Percentiles rank a stretch among this genome's conserved stretches.
phyloP scores from a whole-genome alignment of 2,329 filamentous ascomycete genomes.

The Fusarium torulosum region DNA sequence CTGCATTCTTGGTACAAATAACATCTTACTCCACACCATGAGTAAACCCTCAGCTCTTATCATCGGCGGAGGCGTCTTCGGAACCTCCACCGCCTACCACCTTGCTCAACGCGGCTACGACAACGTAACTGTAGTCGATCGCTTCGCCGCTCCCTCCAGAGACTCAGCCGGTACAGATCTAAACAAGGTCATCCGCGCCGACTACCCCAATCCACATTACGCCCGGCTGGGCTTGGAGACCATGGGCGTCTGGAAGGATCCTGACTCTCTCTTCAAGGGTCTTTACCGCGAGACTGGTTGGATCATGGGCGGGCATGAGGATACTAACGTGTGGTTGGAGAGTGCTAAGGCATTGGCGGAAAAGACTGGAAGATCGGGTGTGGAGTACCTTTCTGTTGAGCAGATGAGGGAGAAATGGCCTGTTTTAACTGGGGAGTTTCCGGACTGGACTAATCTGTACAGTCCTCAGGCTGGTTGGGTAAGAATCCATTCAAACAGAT shows the following conservation, averaged over 20 bases:
- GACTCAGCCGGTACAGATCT: constrained; percentile 69
- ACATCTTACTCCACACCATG: constrained; percentile 38
- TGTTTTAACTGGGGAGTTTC: constrained; percentile 45
- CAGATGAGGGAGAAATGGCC: constrained; percentile 49
- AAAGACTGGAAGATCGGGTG: constrained; percentile 40
- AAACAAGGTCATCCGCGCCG: constrained; percentile 72
- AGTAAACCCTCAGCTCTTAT: constrained; percentile 51
- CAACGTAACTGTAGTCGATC: constrained; percentile 62
- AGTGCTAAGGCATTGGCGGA: constrained; percentile 45
- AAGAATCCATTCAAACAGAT: neutral
- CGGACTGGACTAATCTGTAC: constrained; percentile 48
- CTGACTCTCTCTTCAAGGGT: constrained; percentile 46
- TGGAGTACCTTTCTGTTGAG: constrained; percentile 45
- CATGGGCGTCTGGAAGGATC: constrained; percentile 47
- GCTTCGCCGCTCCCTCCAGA: constrained; percentile 56
- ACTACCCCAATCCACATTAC: constrained; percentile 70
- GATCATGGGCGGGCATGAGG: constrained; percentile 47
- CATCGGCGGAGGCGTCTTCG: constrained; percentile 63
- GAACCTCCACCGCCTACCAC: constrained; percentile 63
- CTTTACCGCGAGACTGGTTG: constrained; percentile 52
- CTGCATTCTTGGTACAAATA: neutral
- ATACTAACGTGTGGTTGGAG: constrained; percentile 49
- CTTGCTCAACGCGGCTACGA: constrained; percentile 58
- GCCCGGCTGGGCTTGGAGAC: constrained; percentile 59
- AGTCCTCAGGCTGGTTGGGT: constrained; percentile 51